Evolutionary conservation across 495 filamentous ascomycete genomes (phyloP).

Genomic region (Penicillium maclennaniae): DNA sequence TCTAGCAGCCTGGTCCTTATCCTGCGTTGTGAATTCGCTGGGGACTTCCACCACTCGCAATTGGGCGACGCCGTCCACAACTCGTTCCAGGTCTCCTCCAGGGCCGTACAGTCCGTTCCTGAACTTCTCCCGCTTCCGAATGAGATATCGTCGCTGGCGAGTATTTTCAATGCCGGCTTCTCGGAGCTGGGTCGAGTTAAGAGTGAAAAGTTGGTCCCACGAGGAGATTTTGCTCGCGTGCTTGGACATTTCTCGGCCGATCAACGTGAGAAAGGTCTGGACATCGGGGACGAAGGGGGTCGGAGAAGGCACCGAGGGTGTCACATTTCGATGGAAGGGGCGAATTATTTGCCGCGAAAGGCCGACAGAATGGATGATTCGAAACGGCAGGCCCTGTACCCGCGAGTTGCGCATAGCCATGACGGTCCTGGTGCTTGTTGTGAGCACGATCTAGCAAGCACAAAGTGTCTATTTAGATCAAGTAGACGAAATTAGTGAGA

Average conservation of each 20-base stretch:
- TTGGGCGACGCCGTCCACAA: constrained; percentile 68
- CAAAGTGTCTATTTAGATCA: background rate
- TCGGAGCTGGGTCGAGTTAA: constrained; percentile 70
- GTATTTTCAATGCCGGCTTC: constrained; percentile 84
- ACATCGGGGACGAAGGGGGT: constrained; percentile 86
- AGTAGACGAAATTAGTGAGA: background rate
- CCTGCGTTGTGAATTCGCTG: constrained; percentile 5
- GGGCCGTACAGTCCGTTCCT: constrained; percentile 68
- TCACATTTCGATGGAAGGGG: constrained; percentile 27
- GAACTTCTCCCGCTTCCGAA: constrained; percentile 83
- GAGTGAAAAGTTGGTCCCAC: constrained; percentile 83
- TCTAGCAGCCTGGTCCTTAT: background rate
- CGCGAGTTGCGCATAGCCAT: constrained; percentile 37
- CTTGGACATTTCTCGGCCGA: constrained; percentile 78
- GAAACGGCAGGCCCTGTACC: constrained; percentile 25
- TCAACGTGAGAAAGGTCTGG: constrained; percentile 85
- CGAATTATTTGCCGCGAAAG: constrained; percentile 33
- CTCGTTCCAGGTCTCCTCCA: constrained; percentile 71
- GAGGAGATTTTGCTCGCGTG: constrained; percentile 77
- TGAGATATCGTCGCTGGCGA: constrained; percentile 73
- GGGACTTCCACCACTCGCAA: constrained; percentile 64
- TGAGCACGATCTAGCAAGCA: constrained; percentile 6
- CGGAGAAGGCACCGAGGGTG: constrained; percentile 56
- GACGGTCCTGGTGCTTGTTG: constrained; percentile 5
- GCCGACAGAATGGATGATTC: constrained; percentile 23